Percentiles rank a stretch among this genome's conserved stretches.
Evolutionary conservation across 208 protist genomes (phyloP).

Genomic region (Naegleria gruberi): DNA sequence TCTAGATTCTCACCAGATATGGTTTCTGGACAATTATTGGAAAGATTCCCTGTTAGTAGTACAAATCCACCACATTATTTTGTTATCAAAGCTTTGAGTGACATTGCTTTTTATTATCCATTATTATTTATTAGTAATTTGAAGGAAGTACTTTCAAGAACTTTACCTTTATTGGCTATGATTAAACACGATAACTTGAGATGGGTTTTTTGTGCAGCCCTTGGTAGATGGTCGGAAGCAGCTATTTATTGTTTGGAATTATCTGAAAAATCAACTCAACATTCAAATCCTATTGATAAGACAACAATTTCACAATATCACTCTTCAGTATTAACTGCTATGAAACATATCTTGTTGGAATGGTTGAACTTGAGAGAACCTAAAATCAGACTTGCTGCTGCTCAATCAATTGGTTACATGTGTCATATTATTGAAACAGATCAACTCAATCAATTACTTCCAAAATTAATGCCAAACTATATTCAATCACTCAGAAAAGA

Average conservation of each 20-base stretch:
- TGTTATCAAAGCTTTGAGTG: conserved; percentile 4
- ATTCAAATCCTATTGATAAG: not conserved
- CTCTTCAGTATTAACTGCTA: not conserved
- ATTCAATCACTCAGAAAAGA: not conserved
- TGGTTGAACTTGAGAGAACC: not conserved
- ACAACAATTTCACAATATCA: not conserved
- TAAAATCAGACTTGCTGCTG: conserved; percentile 9
- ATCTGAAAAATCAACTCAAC: not conserved
- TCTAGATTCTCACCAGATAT: not conserved
- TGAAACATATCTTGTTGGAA: not conserved
- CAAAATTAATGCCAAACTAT: not conserved
- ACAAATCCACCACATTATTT: conserved; percentile 12
- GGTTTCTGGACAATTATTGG: not conserved
- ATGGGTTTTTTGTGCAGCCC: conserved; percentile 10
- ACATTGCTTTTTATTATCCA: conserved; percentile 10
- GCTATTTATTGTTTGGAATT: not conserved
- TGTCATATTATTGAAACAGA: conserved; percentile 18
- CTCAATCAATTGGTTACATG: conserved; percentile 9
- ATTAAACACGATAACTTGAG: conserved; percentile 19
- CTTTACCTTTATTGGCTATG: not conserved
- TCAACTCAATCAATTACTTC: not conserved
- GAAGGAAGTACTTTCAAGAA: conserved; percentile 1
- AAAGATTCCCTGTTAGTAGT: not conserved
- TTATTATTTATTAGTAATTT: not conserved
- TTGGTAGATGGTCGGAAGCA: conserved; percentile 1